These are phyloP conservation scores for Dittrichia graveolens DNA, from an alignment of 129 eudicot species.

Conservation along the genomic window DNA sequence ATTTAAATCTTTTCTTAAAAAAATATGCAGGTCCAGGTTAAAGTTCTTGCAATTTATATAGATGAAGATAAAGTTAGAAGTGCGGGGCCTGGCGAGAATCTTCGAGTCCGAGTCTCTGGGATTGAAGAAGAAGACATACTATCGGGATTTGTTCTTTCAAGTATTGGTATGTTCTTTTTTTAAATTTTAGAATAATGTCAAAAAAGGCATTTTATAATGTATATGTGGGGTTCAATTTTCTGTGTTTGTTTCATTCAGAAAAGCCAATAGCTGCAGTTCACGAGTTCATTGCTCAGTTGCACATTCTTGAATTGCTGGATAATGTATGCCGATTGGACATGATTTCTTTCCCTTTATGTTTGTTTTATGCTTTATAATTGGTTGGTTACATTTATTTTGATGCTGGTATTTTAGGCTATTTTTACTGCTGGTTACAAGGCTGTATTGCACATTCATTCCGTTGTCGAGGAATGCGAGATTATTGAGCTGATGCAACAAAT, in stretches of 20 bases:
- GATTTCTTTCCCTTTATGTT: neutral
- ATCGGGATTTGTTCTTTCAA: constrained; percentile 72
- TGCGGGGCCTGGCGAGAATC: constrained; percentile 95
- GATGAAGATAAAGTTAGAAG: constrained; percentile 75
- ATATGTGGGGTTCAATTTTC: neutral
- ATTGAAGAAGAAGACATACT: constrained; percentile 86
- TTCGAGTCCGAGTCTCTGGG: constrained; percentile 84
- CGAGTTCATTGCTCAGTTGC: constrained; percentile 86
- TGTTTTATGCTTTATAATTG: neutral
- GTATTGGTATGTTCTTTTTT: constrained; percentile 51
- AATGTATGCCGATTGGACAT: constrained; percentile 49
- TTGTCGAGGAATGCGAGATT: constrained; percentile 96
- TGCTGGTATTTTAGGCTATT: constrained; percentile 57
- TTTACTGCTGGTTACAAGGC: constrained; percentile 98
- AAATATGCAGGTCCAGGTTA: constrained; percentile 68
- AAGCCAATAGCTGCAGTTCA: constrained; percentile 70
- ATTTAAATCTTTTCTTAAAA: neutral
- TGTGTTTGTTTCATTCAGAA: constrained; percentile 47
- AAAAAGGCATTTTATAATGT: too few species aligned
- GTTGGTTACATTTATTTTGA: neutral
- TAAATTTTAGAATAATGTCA: too few species aligned
- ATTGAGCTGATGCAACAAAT: constrained; percentile 80
- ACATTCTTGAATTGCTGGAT: constrained; percentile 86
- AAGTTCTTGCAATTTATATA: constrained; percentile 65
- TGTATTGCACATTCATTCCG: constrained; percentile 89